Conservation (phyloP, 768 basidiomycete species). For the Nidularia sp. region DNA sequence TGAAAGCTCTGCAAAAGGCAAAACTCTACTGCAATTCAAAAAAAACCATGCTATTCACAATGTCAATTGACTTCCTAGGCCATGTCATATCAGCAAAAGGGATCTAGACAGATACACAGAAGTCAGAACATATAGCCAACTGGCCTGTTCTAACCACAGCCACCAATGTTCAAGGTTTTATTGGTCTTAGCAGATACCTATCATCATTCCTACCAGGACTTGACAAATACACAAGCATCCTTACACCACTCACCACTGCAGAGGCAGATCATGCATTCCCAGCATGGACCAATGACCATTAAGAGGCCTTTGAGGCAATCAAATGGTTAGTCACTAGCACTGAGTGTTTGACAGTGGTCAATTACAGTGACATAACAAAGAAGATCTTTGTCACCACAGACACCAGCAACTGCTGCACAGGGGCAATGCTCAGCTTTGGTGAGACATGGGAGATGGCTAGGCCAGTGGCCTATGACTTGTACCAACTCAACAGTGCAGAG, state of each 20-base stretch:
- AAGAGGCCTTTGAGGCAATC: constrained; percentile 19
- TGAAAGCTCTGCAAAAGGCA: constrained; percentile 11
- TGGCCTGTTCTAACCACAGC: constrained; percentile 24
- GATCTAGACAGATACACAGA: constrained; percentile 19
- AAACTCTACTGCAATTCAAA: constrained; percentile 8
- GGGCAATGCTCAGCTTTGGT: constrained; percentile 25
- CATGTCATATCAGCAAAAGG: constrained; percentile 23
- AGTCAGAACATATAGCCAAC: constrained; percentile 17
- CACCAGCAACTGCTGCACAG: constrained; percentile 21
- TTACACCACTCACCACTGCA: constrained; percentile 19
- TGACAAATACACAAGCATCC: constrained; percentile 19
- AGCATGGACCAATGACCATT: constrained; percentile 14
- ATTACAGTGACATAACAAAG: not conserved
- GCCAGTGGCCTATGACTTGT: constrained; percentile 27
- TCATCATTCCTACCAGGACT: constrained; percentile 20
- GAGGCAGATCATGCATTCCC: constrained; percentile 19
- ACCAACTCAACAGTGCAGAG: constrained; percentile 16
- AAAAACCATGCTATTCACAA: constrained; percentile 16
- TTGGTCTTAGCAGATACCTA: constrained; percentile 25
- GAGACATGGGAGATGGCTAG: constrained; percentile 22
- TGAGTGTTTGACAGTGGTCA: not conserved
- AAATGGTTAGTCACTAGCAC: constrained; percentile 16
- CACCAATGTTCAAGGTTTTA: constrained; percentile 22
- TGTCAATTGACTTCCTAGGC: constrained; percentile 23
- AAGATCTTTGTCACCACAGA: constrained; percentile 28